Base-by-base conservation (phyloP, 2,329 filamentous ascomycete genomes). In the Aureobasidium uvarum region DNA sequence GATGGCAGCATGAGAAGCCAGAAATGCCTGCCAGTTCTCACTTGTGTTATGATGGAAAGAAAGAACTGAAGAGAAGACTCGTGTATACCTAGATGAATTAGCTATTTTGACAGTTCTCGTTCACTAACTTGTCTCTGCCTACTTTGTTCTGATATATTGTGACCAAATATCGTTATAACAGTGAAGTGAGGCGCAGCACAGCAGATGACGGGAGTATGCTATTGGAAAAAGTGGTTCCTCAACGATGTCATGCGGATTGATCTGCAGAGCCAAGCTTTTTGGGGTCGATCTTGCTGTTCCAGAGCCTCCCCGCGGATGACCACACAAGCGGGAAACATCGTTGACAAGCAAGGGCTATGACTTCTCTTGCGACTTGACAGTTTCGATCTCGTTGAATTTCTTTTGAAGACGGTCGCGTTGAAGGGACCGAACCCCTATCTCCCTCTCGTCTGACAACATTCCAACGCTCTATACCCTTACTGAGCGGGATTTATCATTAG, bases 201-300 rank as follows among this genome's bases (percentile, higher is more conserved):
- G 28, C 41, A 59, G 55, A 36, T 25, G 23, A 18, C 25, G 25
- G 25, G 25, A 25, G 4, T 25, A 25, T 25, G 25, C 18, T 54
- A 38, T 56, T 7, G 56, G 28, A 43, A 60, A 62, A 62, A 62
- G 45, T 48, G 31, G 58, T 33, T 28, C 58, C 45, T 62, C 13
- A 14, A 25, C 41, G 41, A 60, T 50, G 55, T 62, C 58, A 62
- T 62, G 43, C 43, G n/a, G 14, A 25, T 50, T 36, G 41, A 60
- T 60, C 43, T 58, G 56, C 41, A 59, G 16, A 23, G 39, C 58
- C 58, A 62, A 62, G 58, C 58, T 33, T 62, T 62, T 39, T 62
- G 36, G 20, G 54, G 43, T 50, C 45, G 58, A 62, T 62, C 58
- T 39, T 41, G 43, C 31, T 8, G n/a, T 36, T 59, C 28, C 18